A percentile compares a stretch with the other conserved stretches of the same genome.
Conservation (phyloP, 2,329 filamentous ascomycete genomes). For the Diplocarpon mali region DNA sequence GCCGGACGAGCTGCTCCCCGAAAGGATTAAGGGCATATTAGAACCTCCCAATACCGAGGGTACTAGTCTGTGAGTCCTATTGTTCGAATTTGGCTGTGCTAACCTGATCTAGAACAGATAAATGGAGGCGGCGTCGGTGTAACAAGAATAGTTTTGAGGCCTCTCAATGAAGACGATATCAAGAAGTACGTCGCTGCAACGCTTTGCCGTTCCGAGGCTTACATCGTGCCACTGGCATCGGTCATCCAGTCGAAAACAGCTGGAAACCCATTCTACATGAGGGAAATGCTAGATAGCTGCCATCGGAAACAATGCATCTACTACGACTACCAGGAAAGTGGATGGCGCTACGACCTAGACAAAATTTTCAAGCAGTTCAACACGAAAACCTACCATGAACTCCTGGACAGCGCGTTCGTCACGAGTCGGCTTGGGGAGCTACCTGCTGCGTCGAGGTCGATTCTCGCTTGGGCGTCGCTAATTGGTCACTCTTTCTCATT, state of each 20-base stretch:
- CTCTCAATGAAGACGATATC: slow-evolving; percentile 70
- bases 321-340: slow-evolving; percentile 75
- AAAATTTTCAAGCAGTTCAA: slow-evolving; percentile 77
- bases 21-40: slow-evolving; percentile 43
- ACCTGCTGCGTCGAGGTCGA: slow-evolving; percentile 59
- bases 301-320: slow-evolving; percentile 80
- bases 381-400: slow-evolving; percentile 65
- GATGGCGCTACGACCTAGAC: slow-evolving; percentile 80
- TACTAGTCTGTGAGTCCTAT: slow-evolving; percentile 25
- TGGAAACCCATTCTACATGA: slow-evolving; percentile 84
- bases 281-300: slow-evolving; percentile 81
- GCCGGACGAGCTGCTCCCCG: slow-evolving; percentile 30
- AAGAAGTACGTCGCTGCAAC: slow-evolving; percentile 74
- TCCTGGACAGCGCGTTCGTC: slow-evolving; percentile 75
- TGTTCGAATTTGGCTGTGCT: slow-evolving; percentile 11
- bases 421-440: slow-evolving; percentile 67
- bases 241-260: slow-evolving; percentile 66
- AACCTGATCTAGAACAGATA: slow-evolving; percentile 22
- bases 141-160: slow-evolving; percentile 60
- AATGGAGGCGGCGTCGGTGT: slow-evolving; percentile 40
- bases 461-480: slow-evolving; percentile 78
- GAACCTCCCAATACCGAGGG: slow-evolving; percentile 43
- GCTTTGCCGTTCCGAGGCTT: slow-evolving; percentile 60
- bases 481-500: slow-evolving; percentile 80
- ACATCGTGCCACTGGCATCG: slow-evolving; percentile 65